These are phyloP conservation scores for Beauveria caledonica DNA, from an alignment of 2,329 filamentous ascomycete genomes.

Conservation along the genomic window DNA sequence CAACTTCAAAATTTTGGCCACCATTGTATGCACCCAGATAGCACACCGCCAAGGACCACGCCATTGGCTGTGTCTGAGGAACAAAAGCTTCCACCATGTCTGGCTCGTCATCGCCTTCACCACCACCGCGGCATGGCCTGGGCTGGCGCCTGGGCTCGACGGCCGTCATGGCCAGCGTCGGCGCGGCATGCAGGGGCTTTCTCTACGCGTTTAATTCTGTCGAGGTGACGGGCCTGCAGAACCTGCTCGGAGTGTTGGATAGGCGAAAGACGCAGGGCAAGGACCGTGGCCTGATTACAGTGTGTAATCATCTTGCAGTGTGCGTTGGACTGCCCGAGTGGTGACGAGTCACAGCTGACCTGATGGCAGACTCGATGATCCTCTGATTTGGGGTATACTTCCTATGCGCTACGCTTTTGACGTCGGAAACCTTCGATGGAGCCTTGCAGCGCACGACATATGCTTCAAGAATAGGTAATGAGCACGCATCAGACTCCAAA, in stretches of 20 bases:
- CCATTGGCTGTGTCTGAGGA: slow-evolving; percentile 9
- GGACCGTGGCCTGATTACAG: slow-evolving; percentile 73
- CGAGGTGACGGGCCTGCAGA: slow-evolving; percentile 67
- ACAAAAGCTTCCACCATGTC: slow-evolving; percentile 14
- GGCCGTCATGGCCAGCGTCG: slow-evolving; percentile 65
- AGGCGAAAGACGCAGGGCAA: slow-evolving; percentile 57
- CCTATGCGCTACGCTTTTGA: slow-evolving; percentile 66
- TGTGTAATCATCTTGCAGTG: slow-evolving; percentile 36
- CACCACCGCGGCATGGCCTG: slow-evolving; percentile 43
- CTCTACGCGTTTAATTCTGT: slow-evolving; percentile 66
- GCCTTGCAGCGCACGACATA: slow-evolving; percentile 87
- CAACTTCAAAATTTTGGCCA: background rate
- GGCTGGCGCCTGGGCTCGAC: slow-evolving; percentile 69
- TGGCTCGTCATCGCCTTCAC: slow-evolving; percentile 9
- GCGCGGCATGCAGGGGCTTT: slow-evolving; percentile 63
- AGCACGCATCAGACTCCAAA: background rate
- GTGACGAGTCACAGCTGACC: slow-evolving; percentile 11
- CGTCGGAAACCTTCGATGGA: slow-evolving; percentile 74
- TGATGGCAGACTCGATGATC: slow-evolving; percentile 74
- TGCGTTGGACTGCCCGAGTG: slow-evolving; percentile 17
- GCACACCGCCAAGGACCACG: slow-evolving; percentile 4
- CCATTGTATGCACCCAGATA: background rate
- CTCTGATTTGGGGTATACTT: slow-evolving; percentile 84
- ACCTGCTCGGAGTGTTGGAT: slow-evolving; percentile 69
- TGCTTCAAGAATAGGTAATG: slow-evolving; percentile 78